Base-by-base conservation (phyloP, 202 grass and related monocot species). In the Setaria italica region DNA sequence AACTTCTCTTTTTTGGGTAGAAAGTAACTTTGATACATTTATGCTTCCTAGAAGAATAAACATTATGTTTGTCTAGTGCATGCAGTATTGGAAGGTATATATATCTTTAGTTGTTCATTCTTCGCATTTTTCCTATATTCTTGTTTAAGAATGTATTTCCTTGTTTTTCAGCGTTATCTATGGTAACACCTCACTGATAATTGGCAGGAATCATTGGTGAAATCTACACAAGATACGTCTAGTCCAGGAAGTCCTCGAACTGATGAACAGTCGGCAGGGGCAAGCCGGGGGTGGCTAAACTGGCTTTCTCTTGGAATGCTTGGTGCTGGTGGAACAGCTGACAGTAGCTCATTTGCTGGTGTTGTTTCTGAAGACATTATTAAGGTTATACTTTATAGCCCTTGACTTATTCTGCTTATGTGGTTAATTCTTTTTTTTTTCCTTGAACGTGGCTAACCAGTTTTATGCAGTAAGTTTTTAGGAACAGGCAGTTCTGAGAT, bases 301-400 rank as follows among this genome's bases (percentile, higher is more conserved):
- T 99, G 96, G 96, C 85, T 99, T 10, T 99, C 96, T 79, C 93
- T 94, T 80, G 96, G 96, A 76, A 95, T 99, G 93, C 96, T 99
- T 91, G 96, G 96, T 91, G 96, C 88, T 74, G 91, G 96, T 86
- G 96, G 96, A 86, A 94, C 96, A 80, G 93, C 86, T 70, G 93
- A 92, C 57, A 89, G 86, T 70, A 93, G 85, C 81, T 95, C 93
- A 67, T 99, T 99, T 86, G 91, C 96, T 87, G 96, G 93, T 82
- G 91, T 98, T 82, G 70, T 99, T 84, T 99, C 96, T 62, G 96
- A 99, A 91, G 96, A 99, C 63, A 99, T 99, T 67, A 95, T 99
- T 80, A 95, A 99, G 93, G 96, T 91, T 48, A 83, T 84, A 78
- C 74, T 67, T 11, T 78, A 70, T 78, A 62, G 71, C 48, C 56